Conservation (phyloP, 176 grass and related monocot genomes). For the Bromus sterilis region DNA sequence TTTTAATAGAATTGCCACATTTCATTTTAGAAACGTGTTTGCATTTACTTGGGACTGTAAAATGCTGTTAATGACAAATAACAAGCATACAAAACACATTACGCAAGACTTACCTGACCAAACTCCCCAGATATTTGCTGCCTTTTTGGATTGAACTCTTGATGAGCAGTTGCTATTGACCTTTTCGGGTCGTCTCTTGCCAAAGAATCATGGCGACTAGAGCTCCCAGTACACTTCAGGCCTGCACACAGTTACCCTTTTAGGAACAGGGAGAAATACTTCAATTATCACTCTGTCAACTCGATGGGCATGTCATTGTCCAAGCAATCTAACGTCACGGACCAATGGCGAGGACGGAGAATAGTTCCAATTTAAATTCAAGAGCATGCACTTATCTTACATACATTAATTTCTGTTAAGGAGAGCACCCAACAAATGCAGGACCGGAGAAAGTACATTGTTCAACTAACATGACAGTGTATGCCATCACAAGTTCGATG, state of each 20-base stretch:
- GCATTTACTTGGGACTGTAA: neutral
- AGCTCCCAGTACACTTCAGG: neutral
- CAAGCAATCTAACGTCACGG: neutral
- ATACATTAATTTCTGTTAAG: neutral
- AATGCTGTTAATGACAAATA: neutral
- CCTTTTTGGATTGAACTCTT: neutral
- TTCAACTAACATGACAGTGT: neutral
- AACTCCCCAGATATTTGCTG: neutral
- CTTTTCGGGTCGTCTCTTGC: neutral
- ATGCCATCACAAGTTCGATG: neutral
- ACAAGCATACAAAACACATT: neutral
- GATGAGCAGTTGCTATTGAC: neutral
- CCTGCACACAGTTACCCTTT: neutral
- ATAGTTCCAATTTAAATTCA: neutral
- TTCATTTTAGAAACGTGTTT: too few relatives aligned
- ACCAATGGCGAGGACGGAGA: neutral
- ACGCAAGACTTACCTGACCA: neutral
- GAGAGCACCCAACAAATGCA: neutral
- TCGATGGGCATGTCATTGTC: neutral
- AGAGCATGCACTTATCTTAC: neutral
- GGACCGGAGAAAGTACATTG: neutral
- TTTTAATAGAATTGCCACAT: too few relatives aligned
- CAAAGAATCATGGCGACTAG: neutral
- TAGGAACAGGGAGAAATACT: neutral
- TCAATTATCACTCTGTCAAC: neutral